Percentiles rank a stretch among this genome's conserved stretches.
phyloP scores from a whole-genome alignment of 805 yeast species.

The Barnettozyma botsteinii region DNA sequence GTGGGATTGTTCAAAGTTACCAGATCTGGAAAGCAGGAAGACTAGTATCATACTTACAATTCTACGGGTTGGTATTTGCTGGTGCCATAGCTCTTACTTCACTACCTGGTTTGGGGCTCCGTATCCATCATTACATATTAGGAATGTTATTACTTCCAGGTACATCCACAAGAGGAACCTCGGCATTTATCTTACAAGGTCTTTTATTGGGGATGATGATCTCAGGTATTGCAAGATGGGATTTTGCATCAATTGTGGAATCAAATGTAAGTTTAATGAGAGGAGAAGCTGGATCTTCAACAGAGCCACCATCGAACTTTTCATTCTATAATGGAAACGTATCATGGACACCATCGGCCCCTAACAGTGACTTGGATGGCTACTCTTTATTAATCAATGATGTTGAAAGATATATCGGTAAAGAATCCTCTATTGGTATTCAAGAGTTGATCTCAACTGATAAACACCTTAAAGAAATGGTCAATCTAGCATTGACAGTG shows the following conservation, averaged over 20 bases:
- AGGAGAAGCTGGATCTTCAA: constrained; percentile 59
- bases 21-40: constrained; percentile 75
- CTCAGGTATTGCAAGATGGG: constrained; percentile 91
- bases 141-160: constrained; percentile 81
- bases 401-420: constrained; percentile 66
- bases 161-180: constrained; percentile 64
- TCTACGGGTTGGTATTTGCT: constrained; percentile 43
- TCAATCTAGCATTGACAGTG: constrained; percentile 27
- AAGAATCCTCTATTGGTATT: constrained; percentile 39
- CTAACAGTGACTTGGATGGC: constrained; percentile 35
- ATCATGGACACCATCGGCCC: constrained; percentile 24
- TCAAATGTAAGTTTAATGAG: constrained; percentile 61
- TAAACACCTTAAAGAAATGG: constrained; percentile 24
- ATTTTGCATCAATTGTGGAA: constrained; percentile 83
- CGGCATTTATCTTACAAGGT: constrained; percentile 78
- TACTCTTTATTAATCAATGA: constrained; percentile 72
- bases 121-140: constrained; percentile 78
- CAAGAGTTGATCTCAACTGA: constrained; percentile 29
- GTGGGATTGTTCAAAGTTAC: constrained; percentile 69
- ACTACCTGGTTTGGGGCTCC: constrained; percentile 63
- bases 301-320: constrained; percentile 45
- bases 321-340: constrained; percentile 18
- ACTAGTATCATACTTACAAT: constrained; percentile 49
- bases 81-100: constrained; percentile 40
- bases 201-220: constrained; percentile 72